phyloP scores from a whole-genome alignment of 768 basidiomycete species.

The Leccinum broughii region DNA sequence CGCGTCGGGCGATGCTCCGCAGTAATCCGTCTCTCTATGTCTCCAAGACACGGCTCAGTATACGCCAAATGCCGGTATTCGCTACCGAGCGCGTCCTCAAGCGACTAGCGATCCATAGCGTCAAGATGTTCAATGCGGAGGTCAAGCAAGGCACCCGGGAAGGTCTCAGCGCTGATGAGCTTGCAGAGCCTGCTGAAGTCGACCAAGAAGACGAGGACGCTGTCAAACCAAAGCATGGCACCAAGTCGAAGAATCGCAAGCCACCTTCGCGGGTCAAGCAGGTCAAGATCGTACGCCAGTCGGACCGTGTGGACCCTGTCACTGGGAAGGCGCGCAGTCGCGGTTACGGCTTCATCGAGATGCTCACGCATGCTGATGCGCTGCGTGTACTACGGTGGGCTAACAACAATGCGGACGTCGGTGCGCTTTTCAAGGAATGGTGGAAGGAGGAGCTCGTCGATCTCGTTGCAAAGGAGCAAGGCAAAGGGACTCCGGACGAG shows the following conservation, averaged over 20 bases:
- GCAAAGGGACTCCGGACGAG: conserved; percentile 47
- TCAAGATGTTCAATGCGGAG: conserved; percentile 77
- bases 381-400: conserved; percentile 90
- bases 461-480: conserved; percentile 55
- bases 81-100: conserved; percentile 90
- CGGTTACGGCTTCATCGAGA: conserved; percentile 95
- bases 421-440: conserved; percentile 72
- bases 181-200: conserved; percentile 43
- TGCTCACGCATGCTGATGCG: conserved; percentile 85
- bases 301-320: conserved; percentile 84
- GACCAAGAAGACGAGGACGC: conserved; percentile 28
- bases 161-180: conserved; percentile 72
- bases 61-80: conserved; percentile 90
- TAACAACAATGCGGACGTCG: conserved; percentile 80
- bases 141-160: conserved; percentile 61
- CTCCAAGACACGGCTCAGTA: conserved; percentile 89
- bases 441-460: conserved; percentile 77
- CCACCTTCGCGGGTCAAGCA: conserved; percentile 68
- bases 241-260: conserved; percentile 28
- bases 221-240: conserved; percentile 27
- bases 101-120: conserved; percentile 79
- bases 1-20: conserved; percentile 78
- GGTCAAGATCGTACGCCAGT: conserved; percentile 87
- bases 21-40: conserved; percentile 94
- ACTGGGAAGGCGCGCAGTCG: conserved; percentile 87